Evolutionary conservation across 2,329 filamentous ascomycete genomes (phyloP), one percentile per base, ranked within the genome.

Genomic region (Fusarium tjaetaba): DNA sequence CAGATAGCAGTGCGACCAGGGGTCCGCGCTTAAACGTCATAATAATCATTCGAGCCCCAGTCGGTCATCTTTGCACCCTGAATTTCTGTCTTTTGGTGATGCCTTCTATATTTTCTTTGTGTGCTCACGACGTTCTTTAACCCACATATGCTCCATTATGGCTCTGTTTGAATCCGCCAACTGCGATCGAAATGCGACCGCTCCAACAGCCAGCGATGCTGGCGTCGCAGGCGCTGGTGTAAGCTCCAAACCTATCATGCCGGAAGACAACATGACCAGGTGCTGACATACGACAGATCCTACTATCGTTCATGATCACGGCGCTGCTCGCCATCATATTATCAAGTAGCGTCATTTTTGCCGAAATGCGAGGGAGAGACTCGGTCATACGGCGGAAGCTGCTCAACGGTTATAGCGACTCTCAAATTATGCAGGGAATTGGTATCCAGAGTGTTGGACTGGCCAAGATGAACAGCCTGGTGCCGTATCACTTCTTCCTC

Each of bases 401-500:
- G 5, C 87, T 93, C 55, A 88, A 88, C 77, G 86, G 88, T 70
- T 90, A 92, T 82, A 90, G 88, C 24, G 91, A 93, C 80, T 90
- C 92, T 78, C 90, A 93, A 80, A 90, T 93, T 79, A 83, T 93
- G 61, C 90, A 90, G 24, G 90, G 91, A 45, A 92, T 93, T 78
- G 90, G 88, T n/a, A 88, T 93, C 64, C 90, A 93, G 79, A 85
- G 84, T 74, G 85, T 93, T 30, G 91, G 88, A 0, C 85, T 93
- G 3, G 88, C 88, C 9, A 89, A 90, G 77, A 87, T 88, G 77
- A 81, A 86, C 51, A 83, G 84, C 10, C 86, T 93, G 79, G 86
- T 91, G 1, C 87, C 90, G 0, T 93, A 93, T 78, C 91, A 93
- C 81, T 92, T 93, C 83, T 92, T 92, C 82, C 86, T 92, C 61